These are phyloP conservation scores for Cubamyces lactineus DNA, from an alignment of 768 basidiomycete species.

Conservation along the genomic window DNA sequence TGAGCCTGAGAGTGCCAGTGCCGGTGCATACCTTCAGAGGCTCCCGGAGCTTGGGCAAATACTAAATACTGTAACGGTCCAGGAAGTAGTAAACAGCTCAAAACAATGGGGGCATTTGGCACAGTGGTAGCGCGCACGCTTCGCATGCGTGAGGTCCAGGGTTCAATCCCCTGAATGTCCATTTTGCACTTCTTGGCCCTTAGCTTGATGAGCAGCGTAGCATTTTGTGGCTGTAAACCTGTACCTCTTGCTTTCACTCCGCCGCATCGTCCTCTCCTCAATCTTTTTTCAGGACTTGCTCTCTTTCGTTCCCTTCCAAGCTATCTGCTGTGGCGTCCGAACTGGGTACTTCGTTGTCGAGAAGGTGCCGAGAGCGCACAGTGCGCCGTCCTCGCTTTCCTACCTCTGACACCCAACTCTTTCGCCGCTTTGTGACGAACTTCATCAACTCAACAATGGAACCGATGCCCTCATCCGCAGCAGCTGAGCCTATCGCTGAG, in stretches of 20 bases:
- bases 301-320: too few relatives aligned
- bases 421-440: conserved; percentile 56
- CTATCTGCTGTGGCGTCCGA: conserved; percentile 4
- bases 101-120: conserved; percentile 41
- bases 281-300: too few relatives aligned
- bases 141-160: conserved; percentile 40
- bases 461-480: background rate
- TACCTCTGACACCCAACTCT: conserved; percentile 55
- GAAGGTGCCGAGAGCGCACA: conserved; percentile 20
- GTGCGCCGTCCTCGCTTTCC: conserved; percentile 47
- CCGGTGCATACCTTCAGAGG: too few relatives aligned
- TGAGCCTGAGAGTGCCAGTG: too few relatives aligned
- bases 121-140: conserved; percentile 43
- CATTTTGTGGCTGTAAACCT: too few relatives aligned
- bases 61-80: too few relatives aligned
- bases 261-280: too few relatives aligned
- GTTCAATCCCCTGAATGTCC: conserved; percentile 38
- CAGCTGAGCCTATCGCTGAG: background rate
- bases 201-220: too few relatives aligned
- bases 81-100: too few relatives aligned
- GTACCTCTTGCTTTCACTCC: too few relatives aligned
- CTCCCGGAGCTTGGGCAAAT: too few relatives aligned
- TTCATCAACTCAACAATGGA: conserved; percentile 56
- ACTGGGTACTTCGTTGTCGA: conserved; percentile 14
- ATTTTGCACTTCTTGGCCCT: too few relatives aligned